Conservation (phyloP, 2,329 filamentous ascomycete genomes). For the Neoscytalidium dimidiatum region DNA sequence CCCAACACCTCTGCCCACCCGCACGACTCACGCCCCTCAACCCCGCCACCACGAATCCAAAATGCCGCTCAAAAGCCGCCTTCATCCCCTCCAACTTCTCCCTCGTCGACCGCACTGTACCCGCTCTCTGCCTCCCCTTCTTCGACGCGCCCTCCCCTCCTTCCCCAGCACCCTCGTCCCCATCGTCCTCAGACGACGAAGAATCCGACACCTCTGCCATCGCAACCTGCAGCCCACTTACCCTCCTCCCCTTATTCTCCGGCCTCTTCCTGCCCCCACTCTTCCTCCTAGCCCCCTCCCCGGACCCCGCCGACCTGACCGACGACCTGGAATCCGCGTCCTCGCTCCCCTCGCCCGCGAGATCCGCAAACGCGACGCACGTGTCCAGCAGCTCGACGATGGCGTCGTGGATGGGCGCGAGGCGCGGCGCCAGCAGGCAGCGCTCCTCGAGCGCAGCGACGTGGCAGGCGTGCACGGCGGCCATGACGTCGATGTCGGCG, state of each 20-base stretch:
- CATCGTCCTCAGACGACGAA: conserved; percentile 30
- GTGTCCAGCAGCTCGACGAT: conserved; percentile 78
- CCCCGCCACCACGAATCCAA: conserved; percentile 72
- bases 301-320: conserved; percentile 33
- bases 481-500: conserved; percentile 80
- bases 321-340: conserved; percentile 32
- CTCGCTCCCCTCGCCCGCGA: conserved; percentile 46
- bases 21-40: conserved; percentile 74
- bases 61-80: conserved; percentile 63
- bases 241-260: neutral
- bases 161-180: neutral
- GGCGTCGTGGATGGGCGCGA: conserved; percentile 70
- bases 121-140: neutral
- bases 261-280: conserved; percentile 21
- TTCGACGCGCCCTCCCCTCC: neutral
- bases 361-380: conserved; percentile 68
- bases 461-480: conserved; percentile 66
- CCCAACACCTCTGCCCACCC: conserved; percentile 72
- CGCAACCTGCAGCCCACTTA: conserved; percentile 16
- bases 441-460: conserved; percentile 65
- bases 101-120: conserved; percentile 43
- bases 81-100: conserved; percentile 60
- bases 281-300: conserved; percentile 22
- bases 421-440: conserved; percentile 67
- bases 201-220: conserved; percentile 13